A percentile compares a stretch with the other conserved stretches of the same genome.
These are phyloP conservation scores for Ceratocystis colombiana DNA, from an alignment of 2,329 filamentous ascomycete genomes.

Conservation along the genomic window DNA sequence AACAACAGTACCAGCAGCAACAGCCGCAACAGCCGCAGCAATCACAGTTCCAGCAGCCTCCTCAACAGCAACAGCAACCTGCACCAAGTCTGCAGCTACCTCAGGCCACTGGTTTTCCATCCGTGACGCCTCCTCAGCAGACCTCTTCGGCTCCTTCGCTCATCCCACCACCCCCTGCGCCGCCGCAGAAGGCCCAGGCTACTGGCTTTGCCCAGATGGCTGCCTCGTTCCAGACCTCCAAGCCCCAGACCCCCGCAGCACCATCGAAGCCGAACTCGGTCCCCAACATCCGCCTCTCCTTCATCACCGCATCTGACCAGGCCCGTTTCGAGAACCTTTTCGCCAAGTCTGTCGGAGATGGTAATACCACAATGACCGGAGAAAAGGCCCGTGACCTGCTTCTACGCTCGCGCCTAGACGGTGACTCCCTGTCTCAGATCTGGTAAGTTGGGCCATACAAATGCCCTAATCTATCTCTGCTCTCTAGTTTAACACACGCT, in stretches of 20 bases:
- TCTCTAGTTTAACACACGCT: neutral
- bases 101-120: slow-evolving; percentile 38
- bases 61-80: slow-evolving; percentile 35
- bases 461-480: neutral
- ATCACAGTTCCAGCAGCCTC: slow-evolving; percentile 36
- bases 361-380: slow-evolving; percentile 75
- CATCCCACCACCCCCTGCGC: slow-evolving; percentile 42
- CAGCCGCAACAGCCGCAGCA: slow-evolving; percentile 39
- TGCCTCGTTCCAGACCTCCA: slow-evolving; percentile 51
- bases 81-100: slow-evolving; percentile 37
- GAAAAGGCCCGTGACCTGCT: slow-evolving; percentile 88
- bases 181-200: slow-evolving; percentile 54
- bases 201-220: slow-evolving; percentile 59
- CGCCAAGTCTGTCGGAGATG: slow-evolving; percentile 82
- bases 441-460: slow-evolving; percentile 48
- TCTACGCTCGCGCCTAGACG: slow-evolving; percentile 76
- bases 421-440: slow-evolving; percentile 80
- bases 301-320: slow-evolving; percentile 91
- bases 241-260: slow-evolving; percentile 37
- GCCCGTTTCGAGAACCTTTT: slow-evolving; percentile 96
- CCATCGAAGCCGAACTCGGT: slow-evolving; percentile 60
- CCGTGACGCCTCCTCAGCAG: slow-evolving; percentile 43
- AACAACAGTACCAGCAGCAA: slow-evolving; percentile 47
- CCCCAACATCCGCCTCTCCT: slow-evolving; percentile 85
- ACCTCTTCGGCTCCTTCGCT: slow-evolving; percentile 33